Evolutionary conservation across 2,329 filamentous ascomycete genomes (phyloP), one percentile per base, ranked within the genome.

Genomic region (Aspergillus phoenicis): DNA sequence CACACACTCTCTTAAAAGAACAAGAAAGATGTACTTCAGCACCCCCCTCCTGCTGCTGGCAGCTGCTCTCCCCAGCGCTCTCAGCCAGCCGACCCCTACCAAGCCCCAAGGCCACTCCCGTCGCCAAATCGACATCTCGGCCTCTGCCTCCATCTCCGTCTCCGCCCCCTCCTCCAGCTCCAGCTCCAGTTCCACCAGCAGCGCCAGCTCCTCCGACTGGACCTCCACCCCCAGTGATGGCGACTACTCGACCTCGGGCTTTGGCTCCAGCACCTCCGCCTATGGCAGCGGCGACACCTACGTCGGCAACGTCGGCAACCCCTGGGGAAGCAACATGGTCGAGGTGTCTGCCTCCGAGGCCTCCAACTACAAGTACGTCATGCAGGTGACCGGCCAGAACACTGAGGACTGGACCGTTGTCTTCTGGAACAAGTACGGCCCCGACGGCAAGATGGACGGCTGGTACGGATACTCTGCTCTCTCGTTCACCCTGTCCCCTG

Each of bases 301-400:
- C 70, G 20, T 59, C 7, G 77, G 77, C 60, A 78, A 78, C 64
- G 70, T 76, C 17, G 77, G 77, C 59, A 70, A 60, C 49, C 76
- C 76, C 24, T 77, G 74, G 64, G 75, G 78, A 49, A 75, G 72
- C 72, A 77, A 78, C 71, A 76, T 78, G 56, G 72, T 77, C 61
- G 59, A 75, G 26, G 67, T 80, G 57, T 65, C 72, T 53, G 61
- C 66, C 57, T 58, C 64, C 51, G 67, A 73, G 0, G 73, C 72
- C 55, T 55, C 55, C 43, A 58, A 61, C 20, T 78, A 78, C 71
- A 69, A 78, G 63, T 72, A 78, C 65, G 75, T 78, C 17, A 68
- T 70, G 10, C 60, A 77, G 58, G 67, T 78, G 62, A 62, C 60
- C 5, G 76, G 76, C 43, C 64, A 70, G 47, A 70, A 72, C 64